phyloP scores from a whole-genome alignment of 2,329 filamentous ascomycete species.

The Cladosporium halotolerans region DNA sequence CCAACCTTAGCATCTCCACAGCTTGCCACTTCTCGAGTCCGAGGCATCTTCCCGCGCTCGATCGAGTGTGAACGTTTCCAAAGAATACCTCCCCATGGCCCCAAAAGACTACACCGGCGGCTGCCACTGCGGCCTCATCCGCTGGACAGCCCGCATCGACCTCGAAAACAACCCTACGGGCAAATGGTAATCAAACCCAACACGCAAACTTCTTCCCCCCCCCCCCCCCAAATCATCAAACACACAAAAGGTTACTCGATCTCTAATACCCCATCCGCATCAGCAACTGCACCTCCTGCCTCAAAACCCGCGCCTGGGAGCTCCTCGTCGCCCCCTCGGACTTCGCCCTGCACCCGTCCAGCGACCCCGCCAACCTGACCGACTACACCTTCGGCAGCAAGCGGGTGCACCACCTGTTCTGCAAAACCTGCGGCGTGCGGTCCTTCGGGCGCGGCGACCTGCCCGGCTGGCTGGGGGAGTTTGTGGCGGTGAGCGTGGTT shows the following conservation, averaged over 20 bases:
- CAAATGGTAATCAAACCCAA: neutral
- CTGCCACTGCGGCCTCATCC: slow-evolving; percentile 2
- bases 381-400: slow-evolving; percentile 2
- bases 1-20: no score
- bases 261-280: neutral
- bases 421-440: neutral
- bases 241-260: neutral
- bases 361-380: neutral
- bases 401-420: slow-evolving; percentile 1
- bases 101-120: neutral
- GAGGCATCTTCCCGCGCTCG: no score
- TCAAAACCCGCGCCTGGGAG: neutral
- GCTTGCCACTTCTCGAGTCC: no score
- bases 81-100: neutral
- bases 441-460: neutral
- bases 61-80: no score
- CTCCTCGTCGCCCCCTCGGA: neutral
- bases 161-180: neutral
- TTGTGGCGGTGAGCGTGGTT: neutral
- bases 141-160: slow-evolving; percentile 1
- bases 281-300: slow-evolving; percentile 5
- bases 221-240: neutral
- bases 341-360: neutral
- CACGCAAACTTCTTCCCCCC: no score
- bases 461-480: neutral